phyloP scores from a whole-genome alignment of 1,139 yeast species.

The Sugiyamaella castrensis region DNA sequence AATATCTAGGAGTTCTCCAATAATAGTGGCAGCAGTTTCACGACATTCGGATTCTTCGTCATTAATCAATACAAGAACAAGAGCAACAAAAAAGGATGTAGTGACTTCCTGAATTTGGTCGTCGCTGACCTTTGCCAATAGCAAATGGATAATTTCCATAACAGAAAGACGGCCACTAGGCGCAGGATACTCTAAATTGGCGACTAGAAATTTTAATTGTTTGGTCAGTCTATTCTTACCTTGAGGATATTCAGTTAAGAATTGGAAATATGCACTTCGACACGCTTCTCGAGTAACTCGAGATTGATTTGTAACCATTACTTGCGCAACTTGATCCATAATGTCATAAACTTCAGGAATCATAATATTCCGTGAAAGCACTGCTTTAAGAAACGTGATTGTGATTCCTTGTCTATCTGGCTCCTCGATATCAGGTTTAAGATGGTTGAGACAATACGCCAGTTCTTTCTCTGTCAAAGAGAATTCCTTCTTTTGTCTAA shows the following conservation, averaged over 20 bases:
- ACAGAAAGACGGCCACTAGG: conserved; percentile 87
- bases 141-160: conserved; percentile 75
- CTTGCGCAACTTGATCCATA: conserved; percentile 75
- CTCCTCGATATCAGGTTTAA: conserved; percentile 87
- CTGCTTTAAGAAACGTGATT: conserved; percentile 74
- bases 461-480: conserved; percentile 68
- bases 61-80: conserved; percentile 71
- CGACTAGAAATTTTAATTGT: conserved; percentile 78
- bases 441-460: conserved; percentile 68
- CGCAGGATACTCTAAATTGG: conserved; percentile 80
- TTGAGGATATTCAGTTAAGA: conserved; percentile 92
- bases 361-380: conserved; percentile 68
- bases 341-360: conserved; percentile 89
- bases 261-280: conserved; percentile 78
- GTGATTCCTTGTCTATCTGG: conserved; percentile 88
- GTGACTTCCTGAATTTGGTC: conserved; percentile 59
- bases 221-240: conserved; percentile 81
- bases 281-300: conserved; percentile 82
- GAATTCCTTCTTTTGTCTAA: conserved; percentile 66
- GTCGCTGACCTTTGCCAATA: conserved; percentile 63
- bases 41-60: conserved; percentile 83
- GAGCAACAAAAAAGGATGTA: conserved; percentile 77
- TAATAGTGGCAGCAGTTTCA: conserved; percentile 72
- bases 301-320: conserved; percentile 89
- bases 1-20: conserved; percentile 55